Evolutionary conservation across 2,329 filamentous ascomycete species (phyloP).

Genomic region (Pleomassaria siparia): DNA sequence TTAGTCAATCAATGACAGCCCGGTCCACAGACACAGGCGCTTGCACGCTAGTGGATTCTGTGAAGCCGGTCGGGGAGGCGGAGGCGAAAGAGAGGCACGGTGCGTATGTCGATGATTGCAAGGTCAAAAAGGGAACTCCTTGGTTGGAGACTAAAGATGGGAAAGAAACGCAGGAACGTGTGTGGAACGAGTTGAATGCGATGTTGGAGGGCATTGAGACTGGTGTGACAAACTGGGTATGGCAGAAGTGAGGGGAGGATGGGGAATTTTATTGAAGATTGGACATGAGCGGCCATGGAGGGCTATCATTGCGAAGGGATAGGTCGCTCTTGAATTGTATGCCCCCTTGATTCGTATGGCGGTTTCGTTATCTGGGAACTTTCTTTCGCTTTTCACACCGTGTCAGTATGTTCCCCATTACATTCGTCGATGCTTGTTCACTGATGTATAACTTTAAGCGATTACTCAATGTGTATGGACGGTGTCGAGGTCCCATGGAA

Average conservation of each 20-base stretch:
- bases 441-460: too few species aligned
- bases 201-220: conserved; percentile 19
- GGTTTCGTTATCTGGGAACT: too few species aligned
- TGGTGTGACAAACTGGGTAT: conserved; percentile 13
- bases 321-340: too few species aligned
- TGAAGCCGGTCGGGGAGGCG: conserved; percentile 9
- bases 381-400: too few species aligned
- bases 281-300: too few species aligned
- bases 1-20: conserved; percentile 11
- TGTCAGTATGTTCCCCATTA: too few species aligned
- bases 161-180: conserved; percentile 11
- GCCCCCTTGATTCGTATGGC: too few species aligned
- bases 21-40: conserved; percentile 24
- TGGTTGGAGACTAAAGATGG: conserved; percentile 13
- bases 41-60: conserved; percentile 23
- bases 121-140: conserved; percentile 14
- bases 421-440: too few species aligned
- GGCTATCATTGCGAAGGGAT: too few species aligned
- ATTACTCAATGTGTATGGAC: too few species aligned
- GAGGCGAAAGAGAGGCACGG: conserved; percentile 20
- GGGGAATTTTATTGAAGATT: not conserved
- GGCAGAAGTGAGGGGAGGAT: not conserved
- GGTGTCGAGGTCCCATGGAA: too few species aligned
- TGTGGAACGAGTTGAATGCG: conserved; percentile 16
- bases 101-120: conserved; percentile 20